Base-by-base conservation (phyloP, 139 green algal genomes). In the Chlorella vulgaris region DNA sequence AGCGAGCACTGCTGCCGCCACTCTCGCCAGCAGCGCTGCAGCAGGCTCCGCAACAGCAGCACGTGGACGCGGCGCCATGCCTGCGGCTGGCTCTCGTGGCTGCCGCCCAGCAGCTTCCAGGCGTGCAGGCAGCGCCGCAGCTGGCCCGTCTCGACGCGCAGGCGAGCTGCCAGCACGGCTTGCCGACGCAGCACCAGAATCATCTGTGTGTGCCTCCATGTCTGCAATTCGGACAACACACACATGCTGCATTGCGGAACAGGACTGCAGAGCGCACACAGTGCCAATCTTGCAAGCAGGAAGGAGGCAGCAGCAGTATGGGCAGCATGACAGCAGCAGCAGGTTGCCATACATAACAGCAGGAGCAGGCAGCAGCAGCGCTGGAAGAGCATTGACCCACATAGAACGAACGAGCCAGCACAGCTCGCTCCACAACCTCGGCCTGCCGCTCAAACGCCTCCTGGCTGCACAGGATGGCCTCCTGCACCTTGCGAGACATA, bases 401-500 rank as follows among this genome's bases (percentile, higher is more conserved):
- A 65, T 66, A 76, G 26, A 75, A 82, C 22, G 87, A 86, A 4
- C 87, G 84, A 26, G 39, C 69, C 66, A 93, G 53, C 62, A 86
- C 66, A 51, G 86, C 81, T 76, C 90, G 85, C 85, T 94, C 87
- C 68, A 81, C 73, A 62, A 85, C 38, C 77, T 91, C 68, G 8
- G 89, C 85, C 62, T 91, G 85, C 10, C 74, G 81, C 88, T 93
- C 85, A 69, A 97, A 95, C 60, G 95, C 83, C 35, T 78, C 70
- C 65, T 90, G 87, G 88, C 94, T 97, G 88, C 94, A 93, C 73
- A 92, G 83, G 42, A 97, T 93, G 18, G 90, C 91, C 31, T 92
- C 82, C 87, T 96, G 92, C 31, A 94, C 93, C 88, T 97, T 97
- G 65, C 81, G 83, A 0, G 90, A 89, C 93, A 97, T 96, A 61